Evolutionary conservation across 1,139 yeast species (phyloP).

Genomic region (Saccharomycopsis phalli): DNA sequence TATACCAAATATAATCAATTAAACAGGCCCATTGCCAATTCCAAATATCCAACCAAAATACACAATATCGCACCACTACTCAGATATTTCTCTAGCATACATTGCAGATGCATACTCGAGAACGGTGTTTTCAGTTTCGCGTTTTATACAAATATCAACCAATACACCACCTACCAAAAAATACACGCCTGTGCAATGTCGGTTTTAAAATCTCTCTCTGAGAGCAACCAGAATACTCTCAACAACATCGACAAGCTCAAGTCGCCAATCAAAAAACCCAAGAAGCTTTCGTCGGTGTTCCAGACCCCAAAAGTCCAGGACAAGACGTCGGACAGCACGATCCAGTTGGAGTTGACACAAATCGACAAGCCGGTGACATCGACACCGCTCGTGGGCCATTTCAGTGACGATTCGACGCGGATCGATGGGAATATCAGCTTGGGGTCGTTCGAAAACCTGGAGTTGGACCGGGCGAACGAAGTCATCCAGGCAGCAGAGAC

Average conservation of each 20-base stretch:
- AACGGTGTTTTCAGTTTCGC: too few relatives aligned
- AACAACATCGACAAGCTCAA: slow-evolving; percentile 6
- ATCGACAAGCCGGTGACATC: slow-evolving; percentile 15
- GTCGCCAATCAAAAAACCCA: slow-evolving; percentile 5
- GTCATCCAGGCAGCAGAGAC: slow-evolving; percentile 3
- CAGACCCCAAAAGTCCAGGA: slow-evolving; percentile 8
- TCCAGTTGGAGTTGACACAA: slow-evolving; percentile 16
- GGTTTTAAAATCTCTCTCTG: slow-evolving; percentile 14
- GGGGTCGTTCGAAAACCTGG: slow-evolving; percentile 10
- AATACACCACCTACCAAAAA: too few relatives aligned
- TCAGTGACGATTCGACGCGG: not conserved
- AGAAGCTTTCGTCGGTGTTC: not conserved
- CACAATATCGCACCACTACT: too few relatives aligned
- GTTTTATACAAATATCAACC: too few relatives aligned
- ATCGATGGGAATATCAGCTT: not conserved
- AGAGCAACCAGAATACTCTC: slow-evolving; percentile 13
- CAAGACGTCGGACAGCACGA: slow-evolving; percentile 13
- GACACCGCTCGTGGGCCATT: slow-evolving; percentile 10
- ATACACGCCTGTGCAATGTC: slow-evolving; percentile 5
- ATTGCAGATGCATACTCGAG: too few relatives aligned
- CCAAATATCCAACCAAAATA: too few relatives aligned
- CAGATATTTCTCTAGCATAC: too few relatives aligned
- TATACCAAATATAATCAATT: too few relatives aligned
- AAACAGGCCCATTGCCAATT: too few relatives aligned
- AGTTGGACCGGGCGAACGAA: slow-evolving; percentile 4